Percentiles rank a stretch among this genome's conserved stretches.
Evolutionary conservation across 2,329 filamentous ascomycete genomes (phyloP).

Genomic region (Cercospora sp.): DNA sequence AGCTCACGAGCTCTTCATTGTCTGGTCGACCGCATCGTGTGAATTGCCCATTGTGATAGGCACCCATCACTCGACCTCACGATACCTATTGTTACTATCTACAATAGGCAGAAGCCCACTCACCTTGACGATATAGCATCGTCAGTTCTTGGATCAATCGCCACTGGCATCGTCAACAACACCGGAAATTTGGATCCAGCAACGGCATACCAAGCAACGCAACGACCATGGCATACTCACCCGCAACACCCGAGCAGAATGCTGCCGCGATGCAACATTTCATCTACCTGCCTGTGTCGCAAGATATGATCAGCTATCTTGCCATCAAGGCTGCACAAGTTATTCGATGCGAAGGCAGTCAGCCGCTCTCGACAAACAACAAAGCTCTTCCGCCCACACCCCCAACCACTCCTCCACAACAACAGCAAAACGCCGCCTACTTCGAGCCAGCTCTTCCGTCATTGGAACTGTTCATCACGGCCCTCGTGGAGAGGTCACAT

Average conservation of each 20-base stretch:
- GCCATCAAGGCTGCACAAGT: constrained; percentile 73
- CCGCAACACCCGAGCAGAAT: constrained; percentile 55
- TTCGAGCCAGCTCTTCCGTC: constrained; percentile 64
- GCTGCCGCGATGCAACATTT: constrained; percentile 76
- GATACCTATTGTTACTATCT: constrained; percentile 32
- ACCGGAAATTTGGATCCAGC: constrained; percentile 14
- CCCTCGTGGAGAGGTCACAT: constrained; percentile 87
- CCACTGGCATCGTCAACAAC: constrained; percentile 20
- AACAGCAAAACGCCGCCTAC: constrained; percentile 50
- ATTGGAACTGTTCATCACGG: constrained; percentile 86
- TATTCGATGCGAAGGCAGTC: constrained; percentile 68
- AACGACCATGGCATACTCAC: constrained; percentile 47
- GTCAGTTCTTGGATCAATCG: constrained; percentile 18
- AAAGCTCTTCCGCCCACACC: constrained; percentile 59
- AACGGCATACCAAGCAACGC: constrained; percentile 21
- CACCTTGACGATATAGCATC: constrained; percentile 8
- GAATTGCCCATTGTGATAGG: constrained; percentile 34
- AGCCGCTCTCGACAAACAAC: constrained; percentile 40
- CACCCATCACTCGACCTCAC: constrained; percentile 16
- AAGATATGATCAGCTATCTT: constrained; percentile 75
- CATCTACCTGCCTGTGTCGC: constrained; percentile 72
- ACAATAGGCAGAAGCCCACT: constrained; percentile 31
- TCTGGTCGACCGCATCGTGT: constrained; percentile 34
- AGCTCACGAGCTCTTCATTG: constrained; percentile 31
- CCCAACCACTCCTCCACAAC: constrained; percentile 57